Conservation (phyloP, 495 filamentous ascomycete species). For the Glutinoglossum americanum region DNA sequence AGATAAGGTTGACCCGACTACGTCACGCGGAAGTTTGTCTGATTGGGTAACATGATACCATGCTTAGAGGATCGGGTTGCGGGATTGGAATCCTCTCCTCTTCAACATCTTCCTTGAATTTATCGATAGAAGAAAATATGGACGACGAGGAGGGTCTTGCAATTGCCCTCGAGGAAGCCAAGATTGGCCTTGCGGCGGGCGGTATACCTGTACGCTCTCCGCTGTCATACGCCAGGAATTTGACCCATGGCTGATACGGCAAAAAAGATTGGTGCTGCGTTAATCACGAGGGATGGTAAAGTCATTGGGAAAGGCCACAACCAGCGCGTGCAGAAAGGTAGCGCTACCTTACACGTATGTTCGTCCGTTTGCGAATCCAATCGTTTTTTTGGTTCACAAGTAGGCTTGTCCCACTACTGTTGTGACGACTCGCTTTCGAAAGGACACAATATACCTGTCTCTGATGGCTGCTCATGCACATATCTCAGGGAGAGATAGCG, state of each 20-base stretch:
- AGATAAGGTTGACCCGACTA: background rate
- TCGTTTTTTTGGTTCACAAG: background rate
- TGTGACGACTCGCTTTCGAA: background rate
- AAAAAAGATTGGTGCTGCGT: slow-evolving; percentile 45
- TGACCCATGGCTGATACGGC: background rate
- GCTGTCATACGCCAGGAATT: background rate
- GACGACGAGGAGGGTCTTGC: slow-evolving; percentile 30
- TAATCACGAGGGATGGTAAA: slow-evolving; percentile 46
- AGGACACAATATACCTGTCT: background rate
- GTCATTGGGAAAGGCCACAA: slow-evolving; percentile 69
- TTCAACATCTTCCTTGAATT: background rate
- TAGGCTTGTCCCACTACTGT: too few relatives aligned
- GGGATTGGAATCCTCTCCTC: background rate
- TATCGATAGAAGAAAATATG: slow-evolving; percentile 14
- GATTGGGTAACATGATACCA: background rate
- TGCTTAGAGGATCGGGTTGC: background rate
- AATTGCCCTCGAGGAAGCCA: slow-evolving; percentile 60
- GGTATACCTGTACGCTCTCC: slow-evolving; percentile 38
- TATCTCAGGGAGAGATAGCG: slow-evolving; percentile 50
- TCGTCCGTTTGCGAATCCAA: background rate
- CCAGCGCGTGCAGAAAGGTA: slow-evolving; percentile 56
- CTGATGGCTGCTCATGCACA: background rate
- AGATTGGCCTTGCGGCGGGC: slow-evolving; percentile 42
- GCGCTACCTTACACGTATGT: slow-evolving; percentile 54
- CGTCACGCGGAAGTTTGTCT: background rate